Percentiles rank a stretch among this genome's conserved stretches.
These are phyloP conservation scores for Lasiodiplodia gonubiensis DNA, from an alignment of 2,329 filamentous ascomycete species.

Conservation along the genomic window DNA sequence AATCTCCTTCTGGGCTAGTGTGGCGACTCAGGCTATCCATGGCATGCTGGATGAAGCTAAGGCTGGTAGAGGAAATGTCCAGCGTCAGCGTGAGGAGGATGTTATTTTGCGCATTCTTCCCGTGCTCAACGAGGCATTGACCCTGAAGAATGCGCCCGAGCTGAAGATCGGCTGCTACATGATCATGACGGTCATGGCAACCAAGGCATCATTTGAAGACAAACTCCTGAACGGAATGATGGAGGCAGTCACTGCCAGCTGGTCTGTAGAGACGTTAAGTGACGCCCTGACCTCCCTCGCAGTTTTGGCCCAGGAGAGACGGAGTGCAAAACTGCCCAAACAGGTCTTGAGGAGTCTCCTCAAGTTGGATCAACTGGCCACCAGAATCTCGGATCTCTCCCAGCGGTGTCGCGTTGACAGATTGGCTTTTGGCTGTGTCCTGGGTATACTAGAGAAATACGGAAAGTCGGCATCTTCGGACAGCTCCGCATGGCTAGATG, in stretches of 20 bases:
- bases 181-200: slow-evolving; percentile 82
- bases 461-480: slow-evolving; percentile 16
- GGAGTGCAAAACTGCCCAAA: slow-evolving; percentile 70
- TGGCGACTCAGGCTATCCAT: slow-evolving; percentile 84
- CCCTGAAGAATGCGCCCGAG: slow-evolving; percentile 76
- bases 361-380: slow-evolving; percentile 65
- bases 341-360: slow-evolving; percentile 73
- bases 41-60: slow-evolving; percentile 78
- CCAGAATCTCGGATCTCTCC: slow-evolving; percentile 65
- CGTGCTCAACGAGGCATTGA: slow-evolving; percentile 77
- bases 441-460: slow-evolving; percentile 51
- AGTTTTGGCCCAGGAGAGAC: slow-evolving; percentile 80
- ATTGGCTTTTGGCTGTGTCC: slow-evolving; percentile 72
- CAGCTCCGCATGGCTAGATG: slow-evolving; percentile 29
- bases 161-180: slow-evolving; percentile 89
- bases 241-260: slow-evolving; percentile 82
- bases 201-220: slow-evolving; percentile 81
- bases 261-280: slow-evolving; percentile 73
- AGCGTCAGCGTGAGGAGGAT: slow-evolving; percentile 81
- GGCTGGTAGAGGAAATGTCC: slow-evolving; percentile 76
- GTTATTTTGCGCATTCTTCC: slow-evolving; percentile 71
- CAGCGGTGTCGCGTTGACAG: slow-evolving; percentile 72
- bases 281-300: slow-evolving; percentile 80
- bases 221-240: slow-evolving; percentile 83
- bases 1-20: slow-evolving; percentile 87